Evolutionary conservation across 441 rosid genomes (phyloP).

Genomic region (Sinapis alba): DNA sequence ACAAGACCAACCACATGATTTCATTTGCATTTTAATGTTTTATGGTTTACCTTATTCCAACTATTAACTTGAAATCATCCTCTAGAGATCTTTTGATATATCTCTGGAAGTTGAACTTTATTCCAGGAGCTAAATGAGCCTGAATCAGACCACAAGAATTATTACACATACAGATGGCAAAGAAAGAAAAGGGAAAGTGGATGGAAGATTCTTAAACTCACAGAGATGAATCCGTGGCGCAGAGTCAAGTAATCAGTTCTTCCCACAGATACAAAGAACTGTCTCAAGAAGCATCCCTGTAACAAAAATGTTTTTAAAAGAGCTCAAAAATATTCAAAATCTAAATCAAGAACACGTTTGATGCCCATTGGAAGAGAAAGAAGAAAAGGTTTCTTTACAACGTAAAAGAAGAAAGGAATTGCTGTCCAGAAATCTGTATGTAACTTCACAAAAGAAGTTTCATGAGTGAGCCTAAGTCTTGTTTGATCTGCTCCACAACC

Average conservation of each 20-base stretch:
- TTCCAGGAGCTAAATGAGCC: conserved; percentile 67
- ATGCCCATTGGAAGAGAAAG: conserved; percentile 1
- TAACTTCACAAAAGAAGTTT: too few species aligned
- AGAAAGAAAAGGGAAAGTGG: neutral
- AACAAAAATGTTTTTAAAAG: too few species aligned
- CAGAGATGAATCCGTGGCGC: conserved; percentile 84
- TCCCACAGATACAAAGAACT: too few species aligned
- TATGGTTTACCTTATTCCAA: conserved; percentile 55
- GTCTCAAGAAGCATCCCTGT: conserved; percentile 85
- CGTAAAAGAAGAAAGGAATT: conserved; percentile 72
- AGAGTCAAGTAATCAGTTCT: conserved; percentile 82
- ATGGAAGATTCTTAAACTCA: conserved; percentile 45
- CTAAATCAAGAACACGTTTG: conserved; percentile 8
- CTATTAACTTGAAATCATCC: conserved; percentile 57
- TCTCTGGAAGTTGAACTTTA: conserved; percentile 64
- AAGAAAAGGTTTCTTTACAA: conserved; percentile 48
- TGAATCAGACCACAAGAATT: conserved; percentile 6
- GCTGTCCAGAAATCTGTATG: conserved; percentile 88
- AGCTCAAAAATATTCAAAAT: neutral
- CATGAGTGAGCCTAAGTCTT: conserved; percentile 84
- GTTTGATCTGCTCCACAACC: conserved; percentile 63
- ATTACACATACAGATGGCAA: conserved; percentile 7
- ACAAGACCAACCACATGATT: neutral
- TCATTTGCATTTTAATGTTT: neutral
- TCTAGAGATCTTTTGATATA: conserved; percentile 69